A percentile compares a stretch with the other conserved stretches of the same genome.
Conservation (phyloP, 306 rosid genomes). For the Cucurbita ficifolia region DNA sequence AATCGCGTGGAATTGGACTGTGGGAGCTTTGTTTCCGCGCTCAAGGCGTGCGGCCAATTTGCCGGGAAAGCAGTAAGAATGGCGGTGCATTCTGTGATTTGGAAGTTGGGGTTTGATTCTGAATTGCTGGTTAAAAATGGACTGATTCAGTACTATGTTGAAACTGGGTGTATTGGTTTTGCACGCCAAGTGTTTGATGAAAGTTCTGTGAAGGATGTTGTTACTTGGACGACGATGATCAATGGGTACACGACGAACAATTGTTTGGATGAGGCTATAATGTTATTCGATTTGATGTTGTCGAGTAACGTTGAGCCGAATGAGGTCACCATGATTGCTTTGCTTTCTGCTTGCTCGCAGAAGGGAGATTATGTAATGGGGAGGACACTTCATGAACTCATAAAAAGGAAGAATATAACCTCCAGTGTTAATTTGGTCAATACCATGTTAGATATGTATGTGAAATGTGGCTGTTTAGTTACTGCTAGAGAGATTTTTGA, state of each 20-base stretch:
- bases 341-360: conserved; percentile 39
- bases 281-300: conserved; percentile 38
- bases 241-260: conserved; percentile 35
- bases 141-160: conserved; percentile 31
- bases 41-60: conserved; percentile 37
- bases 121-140: conserved; percentile 53
- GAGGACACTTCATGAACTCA: conserved; percentile 20
- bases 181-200: conserved; percentile 59
- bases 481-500: conserved; percentile 41
- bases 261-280: conserved; percentile 34
- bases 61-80: conserved; percentile 12
- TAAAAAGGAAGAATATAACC: conserved; percentile 13
- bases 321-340: conserved; percentile 50
- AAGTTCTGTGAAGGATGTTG: conserved; percentile 44
- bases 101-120: conserved; percentile 41
- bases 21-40: conserved; percentile 40
- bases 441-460: conserved; percentile 55
- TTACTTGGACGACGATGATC: conserved; percentile 79
- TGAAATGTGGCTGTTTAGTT: conserved; percentile 36
- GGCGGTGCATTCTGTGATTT: conserved; percentile 27
- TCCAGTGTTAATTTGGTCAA: conserved; percentile 37
- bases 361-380: conserved; percentile 35
- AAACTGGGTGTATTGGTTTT: conserved; percentile 18
- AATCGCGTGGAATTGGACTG: conserved; percentile 23
- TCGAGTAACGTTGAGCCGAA: conserved; percentile 44